Evolutionary conservation across 208 protist species (phyloP).

Genomic region (Leishmania arabica): DNA sequence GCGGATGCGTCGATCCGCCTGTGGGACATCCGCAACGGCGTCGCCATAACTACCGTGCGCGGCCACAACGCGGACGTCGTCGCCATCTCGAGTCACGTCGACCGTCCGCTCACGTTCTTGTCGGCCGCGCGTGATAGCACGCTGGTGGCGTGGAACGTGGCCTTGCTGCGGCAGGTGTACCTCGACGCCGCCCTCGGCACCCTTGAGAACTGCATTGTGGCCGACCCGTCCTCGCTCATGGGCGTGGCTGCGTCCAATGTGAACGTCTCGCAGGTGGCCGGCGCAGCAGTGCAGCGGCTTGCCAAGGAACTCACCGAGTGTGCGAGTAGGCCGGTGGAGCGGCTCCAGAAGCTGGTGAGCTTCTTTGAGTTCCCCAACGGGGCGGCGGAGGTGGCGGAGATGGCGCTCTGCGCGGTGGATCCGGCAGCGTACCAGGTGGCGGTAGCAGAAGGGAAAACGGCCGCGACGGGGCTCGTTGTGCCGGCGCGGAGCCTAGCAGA

Average conservation of each 20-base stretch:
- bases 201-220: conserved; percentile 55
- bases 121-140: conserved; percentile 89
- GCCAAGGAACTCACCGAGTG: conserved; percentile 54
- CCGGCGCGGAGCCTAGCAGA: conserved; percentile 56
- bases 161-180: conserved; percentile 62
- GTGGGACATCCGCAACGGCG: conserved; percentile 86
- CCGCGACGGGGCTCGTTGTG: conserved; percentile 46
- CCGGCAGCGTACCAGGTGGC: conserved; percentile 36
- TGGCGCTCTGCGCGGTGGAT: conserved; percentile 45
- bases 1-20: conserved; percentile 86
- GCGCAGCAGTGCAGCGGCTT: conserved; percentile 56
- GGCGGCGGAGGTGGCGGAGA: conserved; percentile 58
- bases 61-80: conserved; percentile 91
- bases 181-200: conserved; percentile 75
- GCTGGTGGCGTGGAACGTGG: conserved; percentile 87
- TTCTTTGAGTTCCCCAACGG: conserved; percentile 88
- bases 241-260: conserved; percentile 34
- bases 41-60: conserved; percentile 63
- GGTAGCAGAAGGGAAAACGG: conserved; percentile 30
- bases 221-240: conserved; percentile 61
- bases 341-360: conserved; percentile 57
- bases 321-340: conserved; percentile 48
- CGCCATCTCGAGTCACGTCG: conserved; percentile 70
- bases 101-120: conserved; percentile 91
- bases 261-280: conserved; percentile 46